Conservation (phyloP, 2,329 filamentous ascomycete species). For the Colletotrichum sp. region DNA sequence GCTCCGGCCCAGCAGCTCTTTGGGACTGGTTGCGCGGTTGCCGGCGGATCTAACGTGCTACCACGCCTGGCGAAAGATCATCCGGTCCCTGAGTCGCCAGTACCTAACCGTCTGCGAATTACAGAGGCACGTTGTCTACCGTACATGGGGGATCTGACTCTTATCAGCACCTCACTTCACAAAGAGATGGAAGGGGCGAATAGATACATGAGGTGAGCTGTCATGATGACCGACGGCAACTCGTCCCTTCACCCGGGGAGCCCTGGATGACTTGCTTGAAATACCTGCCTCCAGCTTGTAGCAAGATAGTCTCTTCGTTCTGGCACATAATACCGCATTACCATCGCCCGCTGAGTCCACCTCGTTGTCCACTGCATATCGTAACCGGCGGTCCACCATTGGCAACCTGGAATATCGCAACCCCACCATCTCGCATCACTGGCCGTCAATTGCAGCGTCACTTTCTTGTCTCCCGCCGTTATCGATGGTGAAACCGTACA, state of each 20-base stretch:
- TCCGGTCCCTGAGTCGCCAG: neutral
- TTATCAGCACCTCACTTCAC: neutral
- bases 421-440: neutral
- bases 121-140: neutral
- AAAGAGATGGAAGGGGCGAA: neutral
- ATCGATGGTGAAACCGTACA: conserved; percentile 12
- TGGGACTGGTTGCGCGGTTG: neutral
- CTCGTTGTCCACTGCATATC: neutral
- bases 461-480: neutral
- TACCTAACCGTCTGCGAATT: neutral
- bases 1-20: neutral
- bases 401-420: neutral
- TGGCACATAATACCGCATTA: neutral
- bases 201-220: neutral
- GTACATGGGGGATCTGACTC: neutral
- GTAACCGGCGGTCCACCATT: neutral
- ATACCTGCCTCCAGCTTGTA: neutral
- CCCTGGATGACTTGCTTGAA: neutral
- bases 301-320: neutral
- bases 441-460: neutral
- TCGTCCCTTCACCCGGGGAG: neutral
- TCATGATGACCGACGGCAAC: neutral
- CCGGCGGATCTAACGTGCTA: neutral
- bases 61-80: neutral
- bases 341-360: neutral